Evolutionary conservation across 345 rosid genomes (phyloP).

Genomic region (Camelina hispida): DNA sequence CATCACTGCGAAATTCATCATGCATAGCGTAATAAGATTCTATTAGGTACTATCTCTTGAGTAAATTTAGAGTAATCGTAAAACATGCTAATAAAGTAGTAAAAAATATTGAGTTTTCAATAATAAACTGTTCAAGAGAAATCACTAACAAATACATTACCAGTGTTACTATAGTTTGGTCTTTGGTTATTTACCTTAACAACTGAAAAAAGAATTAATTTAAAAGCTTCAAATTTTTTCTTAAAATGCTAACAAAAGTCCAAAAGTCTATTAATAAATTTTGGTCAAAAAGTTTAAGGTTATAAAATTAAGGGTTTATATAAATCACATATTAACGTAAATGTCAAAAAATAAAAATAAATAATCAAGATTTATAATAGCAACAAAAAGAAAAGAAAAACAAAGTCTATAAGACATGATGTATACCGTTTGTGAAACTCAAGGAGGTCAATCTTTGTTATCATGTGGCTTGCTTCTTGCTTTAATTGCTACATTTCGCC

Average conservation of each 20-base stretch:
- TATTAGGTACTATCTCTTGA: neutral
- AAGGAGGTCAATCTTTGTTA: slow-evolving; percentile 60
- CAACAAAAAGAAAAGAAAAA: neutral
- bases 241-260: neutral
- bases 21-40: neutral
- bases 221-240: neutral
- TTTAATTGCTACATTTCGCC: slow-evolving; percentile 54
- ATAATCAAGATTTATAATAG: neutral
- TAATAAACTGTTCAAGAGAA: neutral
- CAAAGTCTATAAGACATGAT: slow-evolving; percentile 9
- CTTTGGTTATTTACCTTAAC: neutral
- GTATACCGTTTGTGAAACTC: slow-evolving; percentile 58
- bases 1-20: neutral
- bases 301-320: neutral
- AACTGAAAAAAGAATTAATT: neutral
- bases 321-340: neutral
- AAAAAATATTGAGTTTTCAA: neutral
- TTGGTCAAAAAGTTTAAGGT: neutral
- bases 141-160: neutral
- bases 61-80: slow-evolving; percentile 1
- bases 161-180: neutral
- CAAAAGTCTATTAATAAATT: neutral
- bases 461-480: slow-evolving; percentile 56
- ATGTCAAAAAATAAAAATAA: neutral
- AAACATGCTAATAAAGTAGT: neutral